These are phyloP conservation scores for Cunninghamia lanceolata DNA, from an alignment of 75 land plant genomes.

Conservation along the genomic window DNA sequence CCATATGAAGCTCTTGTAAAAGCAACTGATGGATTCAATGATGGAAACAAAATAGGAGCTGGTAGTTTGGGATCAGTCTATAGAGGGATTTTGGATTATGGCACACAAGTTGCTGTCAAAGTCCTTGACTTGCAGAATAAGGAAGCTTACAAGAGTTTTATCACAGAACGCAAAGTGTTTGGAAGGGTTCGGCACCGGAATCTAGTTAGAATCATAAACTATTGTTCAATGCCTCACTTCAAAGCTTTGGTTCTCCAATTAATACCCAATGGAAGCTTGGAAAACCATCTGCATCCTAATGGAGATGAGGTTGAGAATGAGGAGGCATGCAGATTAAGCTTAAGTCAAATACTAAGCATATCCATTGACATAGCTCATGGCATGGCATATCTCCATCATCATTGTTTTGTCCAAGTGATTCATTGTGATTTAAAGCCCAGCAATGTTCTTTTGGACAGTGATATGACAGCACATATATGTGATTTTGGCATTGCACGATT, in stretches of 20 bases:
- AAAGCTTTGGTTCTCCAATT: conserved; percentile 10
- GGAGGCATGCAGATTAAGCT: neutral
- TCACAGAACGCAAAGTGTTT: conserved; percentile 10
- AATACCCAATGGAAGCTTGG: conserved; percentile 25
- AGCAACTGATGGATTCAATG: conserved; percentile 19
- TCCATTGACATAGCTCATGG: conserved; percentile 14
- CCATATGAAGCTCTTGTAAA: conserved; percentile 12
- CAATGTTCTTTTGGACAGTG: conserved; percentile 17
- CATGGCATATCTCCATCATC: conserved; percentile 13
- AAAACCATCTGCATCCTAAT: conserved; percentile 5
- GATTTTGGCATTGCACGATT: conserved; percentile 22
- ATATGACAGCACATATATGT: conserved; percentile 18
- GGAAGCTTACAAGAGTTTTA: conserved; percentile 13
- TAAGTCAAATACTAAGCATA: conserved; percentile 12
- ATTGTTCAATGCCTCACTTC: conserved; percentile 10
- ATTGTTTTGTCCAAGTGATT: conserved; percentile 9
- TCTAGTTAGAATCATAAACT: conserved; percentile 15
- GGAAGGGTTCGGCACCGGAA: conserved; percentile 18
- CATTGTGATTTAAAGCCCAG: conserved; percentile 24
- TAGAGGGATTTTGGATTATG: conserved; percentile 15
- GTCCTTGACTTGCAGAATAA: conserved; percentile 13
- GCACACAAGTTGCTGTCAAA: conserved; percentile 15
- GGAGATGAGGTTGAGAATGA: neutral
- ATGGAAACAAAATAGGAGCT: conserved; percentile 7
- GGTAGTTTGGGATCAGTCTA: conserved; percentile 19